Conservation (phyloP, 371 early-diverging fungal genomes). For the Rhizomucor pusillus region DNA sequence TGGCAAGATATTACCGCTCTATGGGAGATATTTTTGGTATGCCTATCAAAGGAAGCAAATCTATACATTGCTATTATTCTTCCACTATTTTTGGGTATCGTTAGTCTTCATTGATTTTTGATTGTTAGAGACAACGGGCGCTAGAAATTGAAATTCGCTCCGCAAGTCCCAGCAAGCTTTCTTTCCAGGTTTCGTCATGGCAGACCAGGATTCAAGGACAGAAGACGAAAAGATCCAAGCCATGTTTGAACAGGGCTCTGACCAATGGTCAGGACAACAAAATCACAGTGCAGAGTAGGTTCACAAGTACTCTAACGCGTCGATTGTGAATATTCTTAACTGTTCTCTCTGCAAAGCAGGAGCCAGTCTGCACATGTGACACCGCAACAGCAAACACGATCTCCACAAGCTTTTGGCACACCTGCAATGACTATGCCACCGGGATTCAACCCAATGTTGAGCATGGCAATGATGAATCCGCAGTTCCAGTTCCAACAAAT, state of each 20-base stretch:
- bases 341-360: background rate
- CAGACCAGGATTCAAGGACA: constrained; percentile 25
- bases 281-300: constrained; percentile 21
- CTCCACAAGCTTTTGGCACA: constrained; percentile 18
- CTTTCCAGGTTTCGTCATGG: constrained; percentile 9
- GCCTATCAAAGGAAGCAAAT: too few relatives aligned
- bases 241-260: constrained; percentile 26
- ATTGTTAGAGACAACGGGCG: too few relatives aligned
- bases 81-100: too few relatives aligned
- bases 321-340: background rate
- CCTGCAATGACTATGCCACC: constrained; percentile 4
- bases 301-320: background rate
- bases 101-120: too few relatives aligned
- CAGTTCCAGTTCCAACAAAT: constrained; percentile 38
- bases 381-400: constrained; percentile 12
- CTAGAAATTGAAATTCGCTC: too few relatives aligned
- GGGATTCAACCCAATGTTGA: constrained; percentile 36
- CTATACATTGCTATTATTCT: too few relatives aligned
- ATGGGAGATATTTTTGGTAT: too few relatives aligned
- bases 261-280: constrained; percentile 26
- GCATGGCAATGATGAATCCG: constrained; percentile 40
- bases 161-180: background rate
- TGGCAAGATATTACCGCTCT: too few relatives aligned
- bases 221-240: constrained; percentile 35
- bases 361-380: background rate